Conservation (phyloP, 192 early-diverging fungal species). For the Dissophora ornata region DNA sequence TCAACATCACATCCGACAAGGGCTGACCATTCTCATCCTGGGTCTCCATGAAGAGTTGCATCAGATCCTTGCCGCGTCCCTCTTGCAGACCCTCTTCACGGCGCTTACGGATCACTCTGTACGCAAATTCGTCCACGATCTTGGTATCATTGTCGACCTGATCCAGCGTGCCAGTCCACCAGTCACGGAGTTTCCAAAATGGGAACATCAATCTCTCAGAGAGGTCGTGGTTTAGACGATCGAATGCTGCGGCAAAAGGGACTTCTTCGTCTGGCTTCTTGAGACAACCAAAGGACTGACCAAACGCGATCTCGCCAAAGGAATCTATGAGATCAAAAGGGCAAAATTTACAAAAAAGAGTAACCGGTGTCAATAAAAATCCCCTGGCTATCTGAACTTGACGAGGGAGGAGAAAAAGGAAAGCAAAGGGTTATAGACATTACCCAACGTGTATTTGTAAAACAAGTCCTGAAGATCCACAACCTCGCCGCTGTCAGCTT, state of each 20-base stretch:
- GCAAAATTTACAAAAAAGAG: no score
- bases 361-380: constrained; percentile 1
- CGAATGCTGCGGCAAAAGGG: constrained; percentile 67
- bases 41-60: constrained; percentile 61
- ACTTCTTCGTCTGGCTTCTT: constrained; percentile 29
- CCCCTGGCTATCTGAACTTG: neutral
- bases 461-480: constrained; percentile 62
- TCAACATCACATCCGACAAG: constrained; percentile 55
- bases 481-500: constrained; percentile 30
- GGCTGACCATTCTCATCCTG: constrained; percentile 54
- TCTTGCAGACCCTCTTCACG: constrained; percentile 9
- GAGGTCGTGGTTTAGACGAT: constrained; percentile 57
- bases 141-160: constrained; percentile 22
- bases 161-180: constrained; percentile 9
- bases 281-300: constrained; percentile 49
- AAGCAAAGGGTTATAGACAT: neutral
- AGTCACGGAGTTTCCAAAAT: constrained; percentile 31
- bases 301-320: constrained; percentile 54
- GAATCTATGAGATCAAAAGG: no score
- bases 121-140: constrained; percentile 47
- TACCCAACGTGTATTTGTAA: constrained; percentile 58
- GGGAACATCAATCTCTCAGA: constrained; percentile 36
- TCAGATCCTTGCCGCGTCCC: constrained; percentile 40
- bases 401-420: neutral
- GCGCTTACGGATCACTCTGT: constrained; percentile 48